Base-by-base conservation (phyloP, 768 basidiomycete species). In the Tricholoma furcatifolium region DNA sequence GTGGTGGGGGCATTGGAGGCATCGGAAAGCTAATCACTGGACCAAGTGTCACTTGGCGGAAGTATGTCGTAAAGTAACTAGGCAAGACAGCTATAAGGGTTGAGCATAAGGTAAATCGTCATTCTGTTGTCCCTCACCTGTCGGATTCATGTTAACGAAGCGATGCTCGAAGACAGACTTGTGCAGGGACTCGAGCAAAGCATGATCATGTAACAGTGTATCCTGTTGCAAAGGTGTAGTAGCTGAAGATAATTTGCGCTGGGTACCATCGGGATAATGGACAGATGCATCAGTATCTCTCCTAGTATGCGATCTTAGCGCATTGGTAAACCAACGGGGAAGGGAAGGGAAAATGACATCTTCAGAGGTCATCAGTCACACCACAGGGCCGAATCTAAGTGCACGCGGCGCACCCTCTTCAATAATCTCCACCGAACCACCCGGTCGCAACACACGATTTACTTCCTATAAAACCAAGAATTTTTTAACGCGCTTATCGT, bases 341-440 rank as follows among this genome's bases (percentile, higher is more conserved):
- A 91, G 75, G 4, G 70, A 70, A n/a, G 89, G 89, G 62, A 91
- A 91, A 41, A 88, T 69, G 24, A 88, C 77, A 63, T 91, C 89
- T 91, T 6, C 17, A 39, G 48, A 14, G 54, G 20, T 40, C 36
- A 43, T 4, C 35, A 27, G 34, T 42, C n/a, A 12, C 8, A 17
- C 15, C 42, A 11, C 30, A 34, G 14, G 27, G 4, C 14, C 23
- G 34, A 21, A 35, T 34, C 36, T 17, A 17, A n/a, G 8, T 38
- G 20, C n/a, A 39, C n/a, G 45, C 31, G 36, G 44, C 75, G 49
- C 58, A 85, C 89, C 89, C 64, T 89, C 84, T 69, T 91, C 88
- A 27, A 84, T 70, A 14, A 88, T 74, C 63, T 91, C 88, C 15
- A 89, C 76, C 17, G 82, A 76, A 23, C 88, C 89, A 35, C 83